phyloP scores from a whole-genome alignment of 345 rosid species.

The Cardamine chenopodiifolia region DNA sequence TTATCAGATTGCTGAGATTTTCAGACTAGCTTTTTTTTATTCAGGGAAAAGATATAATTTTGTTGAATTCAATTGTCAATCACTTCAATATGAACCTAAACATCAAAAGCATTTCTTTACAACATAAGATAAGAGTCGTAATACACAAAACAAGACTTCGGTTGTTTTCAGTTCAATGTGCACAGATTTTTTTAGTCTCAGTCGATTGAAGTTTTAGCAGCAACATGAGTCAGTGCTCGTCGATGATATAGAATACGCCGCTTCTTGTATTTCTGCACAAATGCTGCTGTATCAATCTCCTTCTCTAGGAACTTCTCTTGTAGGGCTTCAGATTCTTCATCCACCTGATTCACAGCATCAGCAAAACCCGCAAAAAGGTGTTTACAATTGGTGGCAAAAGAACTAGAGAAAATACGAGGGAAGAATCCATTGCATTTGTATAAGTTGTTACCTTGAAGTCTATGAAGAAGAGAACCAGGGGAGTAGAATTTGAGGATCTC shows the following conservation, averaged over 20 bases:
- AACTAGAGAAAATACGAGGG: neutral
- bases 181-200: neutral
- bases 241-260: slow-evolving; percentile 71
- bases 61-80: slow-evolving; percentile 2
- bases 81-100: neutral
- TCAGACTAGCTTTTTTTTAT: neutral
- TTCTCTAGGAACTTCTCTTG: slow-evolving; percentile 65
- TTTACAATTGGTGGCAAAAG: slow-evolving; percentile 16
- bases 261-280: slow-evolving; percentile 80
- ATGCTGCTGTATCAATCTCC: slow-evolving; percentile 63
- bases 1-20: slow-evolving; percentile 19
- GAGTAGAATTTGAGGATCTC: slow-evolving; percentile 69
- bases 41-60: neutral
- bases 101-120: slow-evolving; percentile 3
- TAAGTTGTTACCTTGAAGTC: slow-evolving; percentile 68
- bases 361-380: slow-evolving; percentile 26
- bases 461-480: slow-evolving; percentile 64
- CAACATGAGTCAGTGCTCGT: slow-evolving; percentile 76
- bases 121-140: neutral
- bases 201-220: slow-evolving; percentile 60
- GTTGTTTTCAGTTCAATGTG: neutral
- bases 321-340: slow-evolving; percentile 73
- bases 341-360: slow-evolving; percentile 73
- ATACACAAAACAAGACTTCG: neutral
- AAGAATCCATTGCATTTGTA: neutral